These are phyloP conservation scores for Corylus americana DNA, from an alignment of 306 rosid species.

Conservation along the genomic window DNA sequence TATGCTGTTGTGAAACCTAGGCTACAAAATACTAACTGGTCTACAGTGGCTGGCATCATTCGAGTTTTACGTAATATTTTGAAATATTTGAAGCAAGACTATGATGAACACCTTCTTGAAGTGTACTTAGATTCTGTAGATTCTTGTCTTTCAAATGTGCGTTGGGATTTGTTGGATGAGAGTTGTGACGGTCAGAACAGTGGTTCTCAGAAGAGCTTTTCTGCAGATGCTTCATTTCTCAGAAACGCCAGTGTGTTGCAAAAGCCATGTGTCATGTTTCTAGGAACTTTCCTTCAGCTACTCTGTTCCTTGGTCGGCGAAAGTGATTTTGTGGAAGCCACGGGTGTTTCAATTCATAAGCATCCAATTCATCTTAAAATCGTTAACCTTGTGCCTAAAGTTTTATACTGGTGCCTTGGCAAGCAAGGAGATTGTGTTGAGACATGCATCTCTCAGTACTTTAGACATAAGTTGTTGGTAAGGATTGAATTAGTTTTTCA, in stretches of 20 bases:
- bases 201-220: conserved; percentile 27
- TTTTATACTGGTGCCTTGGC: conserved; percentile 58
- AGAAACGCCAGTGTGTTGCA: conserved; percentile 22
- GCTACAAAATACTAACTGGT: conserved; percentile 57
- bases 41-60: conserved; percentile 53
- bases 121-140: conserved; percentile 52
- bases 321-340: conserved; percentile 44
- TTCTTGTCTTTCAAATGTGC: conserved; percentile 55
- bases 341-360: conserved; percentile 35
- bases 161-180: conserved; percentile 56
- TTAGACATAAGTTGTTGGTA: conserved; percentile 89
- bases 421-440: conserved; percentile 42
- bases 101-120: conserved; percentile 43
- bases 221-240: conserved; percentile 21
- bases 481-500: conserved; percentile 27
- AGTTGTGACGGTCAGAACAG: conserved; percentile 24
- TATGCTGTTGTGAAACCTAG: conserved; percentile 33
- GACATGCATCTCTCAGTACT: conserved; percentile 53
- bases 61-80: conserved; percentile 52
- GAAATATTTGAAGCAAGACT: conserved; percentile 57
- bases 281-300: conserved; percentile 73
- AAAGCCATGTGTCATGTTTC: conserved; percentile 45
- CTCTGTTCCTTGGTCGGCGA: conserved; percentile 75
- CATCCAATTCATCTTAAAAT: conserved; percentile 45
- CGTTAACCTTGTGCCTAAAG: conserved; percentile 57